Evolutionary conservation across 305 asterid species (phyloP).

Genomic region (Stenogyne calaminthoides): DNA sequence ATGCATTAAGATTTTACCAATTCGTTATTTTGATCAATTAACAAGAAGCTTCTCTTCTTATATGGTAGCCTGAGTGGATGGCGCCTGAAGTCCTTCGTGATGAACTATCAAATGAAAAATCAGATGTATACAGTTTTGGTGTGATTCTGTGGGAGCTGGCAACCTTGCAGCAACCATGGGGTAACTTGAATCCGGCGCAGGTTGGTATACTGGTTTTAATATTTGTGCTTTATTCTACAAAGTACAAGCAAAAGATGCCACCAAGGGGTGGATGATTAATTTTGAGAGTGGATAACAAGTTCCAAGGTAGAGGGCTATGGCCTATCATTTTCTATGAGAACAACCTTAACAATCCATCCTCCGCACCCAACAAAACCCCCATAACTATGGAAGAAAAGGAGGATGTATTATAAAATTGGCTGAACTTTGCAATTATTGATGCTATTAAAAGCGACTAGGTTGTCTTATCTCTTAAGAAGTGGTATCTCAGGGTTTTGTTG

Average conservation of each 20-base stretch:
- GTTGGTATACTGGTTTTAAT: constrained; percentile 43
- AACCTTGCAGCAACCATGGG: constrained; percentile 88
- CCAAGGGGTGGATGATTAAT: not conserved
- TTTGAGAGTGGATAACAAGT: not conserved
- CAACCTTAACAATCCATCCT: not conserved
- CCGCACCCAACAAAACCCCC: not conserved
- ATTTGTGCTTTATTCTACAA: not conserved
- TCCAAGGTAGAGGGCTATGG: constrained; percentile 17
- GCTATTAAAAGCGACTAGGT: not conserved
- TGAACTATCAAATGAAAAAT: constrained; percentile 88
- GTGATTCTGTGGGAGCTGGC: constrained; percentile 92
- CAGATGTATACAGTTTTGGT: constrained; percentile 92
- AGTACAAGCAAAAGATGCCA: not conserved
- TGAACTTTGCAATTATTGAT: not conserved
- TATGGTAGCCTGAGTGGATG: constrained; percentile 94
- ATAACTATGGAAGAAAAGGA: not conserved
- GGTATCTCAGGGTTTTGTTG: not conserved
- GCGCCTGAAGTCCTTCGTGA: constrained; percentile 96
- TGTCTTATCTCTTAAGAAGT: not conserved
- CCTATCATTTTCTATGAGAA: too few relatives aligned
- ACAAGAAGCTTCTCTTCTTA: constrained; percentile 14
- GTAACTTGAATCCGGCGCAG: constrained; percentile 81
- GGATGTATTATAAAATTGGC: not conserved
- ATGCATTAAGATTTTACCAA: constrained; percentile 15
- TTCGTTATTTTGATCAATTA: constrained; percentile 16